These are phyloP conservation scores for Haplosporangium sp. DNA, from an alignment of 371 early-diverging fungal genomes.

Conservation along the genomic window DNA sequence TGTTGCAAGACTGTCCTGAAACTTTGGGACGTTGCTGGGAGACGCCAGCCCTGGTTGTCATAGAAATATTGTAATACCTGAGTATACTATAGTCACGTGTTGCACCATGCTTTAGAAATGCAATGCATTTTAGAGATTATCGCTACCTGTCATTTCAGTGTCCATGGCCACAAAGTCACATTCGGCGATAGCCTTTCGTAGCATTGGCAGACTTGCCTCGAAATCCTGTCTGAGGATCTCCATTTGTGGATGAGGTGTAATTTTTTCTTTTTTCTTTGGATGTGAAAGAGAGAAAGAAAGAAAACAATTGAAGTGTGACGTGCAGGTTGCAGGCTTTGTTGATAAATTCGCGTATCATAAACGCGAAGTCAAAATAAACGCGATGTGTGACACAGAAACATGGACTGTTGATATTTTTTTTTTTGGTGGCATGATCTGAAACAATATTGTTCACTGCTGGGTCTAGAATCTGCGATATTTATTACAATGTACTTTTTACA, in stretches of 20 bases:
- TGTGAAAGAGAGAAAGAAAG: neutral
- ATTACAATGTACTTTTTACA: neutral
- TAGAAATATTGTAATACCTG: no score
- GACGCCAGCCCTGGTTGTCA: conserved; percentile 29
- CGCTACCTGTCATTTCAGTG: conserved; percentile 84
- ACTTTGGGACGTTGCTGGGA: conserved; percentile 23
- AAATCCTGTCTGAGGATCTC: conserved; percentile 81
- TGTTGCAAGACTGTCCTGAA: conserved; percentile 36
- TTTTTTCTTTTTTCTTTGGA: neutral
- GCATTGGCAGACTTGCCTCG: conserved; percentile 60
- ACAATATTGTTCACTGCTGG: no score
- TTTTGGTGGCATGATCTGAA: no score
- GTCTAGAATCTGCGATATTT: neutral
- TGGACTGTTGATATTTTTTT: no score
- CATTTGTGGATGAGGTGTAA: conserved; percentile 60
- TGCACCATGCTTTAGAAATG: no score
- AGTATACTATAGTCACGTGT: no score
- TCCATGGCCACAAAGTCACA: conserved; percentile 88
- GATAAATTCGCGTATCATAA: neutral
- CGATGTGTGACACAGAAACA: no score
- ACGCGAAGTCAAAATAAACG: neutral
- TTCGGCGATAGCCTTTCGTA: conserved; percentile 75
- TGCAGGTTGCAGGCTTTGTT: neutral
- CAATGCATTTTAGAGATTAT: no score
- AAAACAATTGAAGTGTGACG: neutral